Conservation (phyloP, 2,329 filamentous ascomycete genomes). For the Cytospora mali region DNA sequence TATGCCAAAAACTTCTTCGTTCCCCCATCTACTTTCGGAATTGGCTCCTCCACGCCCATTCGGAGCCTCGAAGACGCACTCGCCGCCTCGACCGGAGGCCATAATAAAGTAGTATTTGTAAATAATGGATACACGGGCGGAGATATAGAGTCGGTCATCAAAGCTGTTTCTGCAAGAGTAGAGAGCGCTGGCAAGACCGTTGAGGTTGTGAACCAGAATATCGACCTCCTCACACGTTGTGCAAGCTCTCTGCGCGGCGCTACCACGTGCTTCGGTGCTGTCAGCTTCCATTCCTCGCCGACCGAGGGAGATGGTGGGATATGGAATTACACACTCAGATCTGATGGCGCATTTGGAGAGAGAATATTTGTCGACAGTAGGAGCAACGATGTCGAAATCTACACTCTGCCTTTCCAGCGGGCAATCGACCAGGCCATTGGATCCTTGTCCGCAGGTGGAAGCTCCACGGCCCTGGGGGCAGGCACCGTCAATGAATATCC, state of each 20-base stretch:
- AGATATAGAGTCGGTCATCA: conserved; percentile 72
- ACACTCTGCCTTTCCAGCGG: conserved; percentile 68
- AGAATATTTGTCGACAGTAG: conserved; percentile 56
- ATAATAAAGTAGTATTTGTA: conserved; percentile 73
- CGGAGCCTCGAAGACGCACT: conserved; percentile 68
- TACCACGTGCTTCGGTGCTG: conserved; percentile 72
- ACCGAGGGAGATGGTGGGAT: conserved; percentile 51
- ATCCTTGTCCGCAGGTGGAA: conserved; percentile 40
- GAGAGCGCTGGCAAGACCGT: conserved; percentile 37
- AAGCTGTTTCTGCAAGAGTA: conserved; percentile 61
- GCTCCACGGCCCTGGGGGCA: not conserved
- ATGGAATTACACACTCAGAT: conserved; percentile 76
- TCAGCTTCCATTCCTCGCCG: conserved; percentile 71
- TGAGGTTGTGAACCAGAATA: conserved; percentile 30
- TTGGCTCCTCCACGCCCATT: conserved; percentile 64
- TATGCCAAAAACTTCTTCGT: conserved; percentile 85
- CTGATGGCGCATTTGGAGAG: conserved; percentile 59
- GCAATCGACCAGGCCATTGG: conserved; percentile 69
- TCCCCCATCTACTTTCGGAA: conserved; percentile 73
- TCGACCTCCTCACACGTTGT: conserved; percentile 48
- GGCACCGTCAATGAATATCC: conserved; percentile 62
- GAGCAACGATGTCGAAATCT: conserved; percentile 66
- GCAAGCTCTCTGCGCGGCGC: conserved; percentile 62
- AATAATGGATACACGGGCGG: conserved; percentile 72
- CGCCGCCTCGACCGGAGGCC: conserved; percentile 46